phyloP scores from a whole-genome alignment of 805 yeast species.

The Saccharomyces paradoxus region DNA sequence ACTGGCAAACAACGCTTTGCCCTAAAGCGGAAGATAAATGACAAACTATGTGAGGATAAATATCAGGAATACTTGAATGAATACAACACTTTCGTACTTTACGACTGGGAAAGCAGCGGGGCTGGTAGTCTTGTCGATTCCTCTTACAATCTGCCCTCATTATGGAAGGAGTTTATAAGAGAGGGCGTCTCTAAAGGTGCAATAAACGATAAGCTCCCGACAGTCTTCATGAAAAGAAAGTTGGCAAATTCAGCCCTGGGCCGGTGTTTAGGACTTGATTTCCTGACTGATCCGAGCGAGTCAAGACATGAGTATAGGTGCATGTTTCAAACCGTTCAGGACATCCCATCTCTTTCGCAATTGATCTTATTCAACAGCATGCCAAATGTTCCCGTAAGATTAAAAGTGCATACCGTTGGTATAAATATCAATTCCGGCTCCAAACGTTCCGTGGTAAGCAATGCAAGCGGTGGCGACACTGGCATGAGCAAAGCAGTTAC shows the following conservation, averaged over 20 bases:
- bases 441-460: background rate
- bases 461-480: background rate
- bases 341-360: background rate
- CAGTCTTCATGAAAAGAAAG: background rate
- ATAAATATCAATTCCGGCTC: slow-evolving; percentile 1
- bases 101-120: background rate
- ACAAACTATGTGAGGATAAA: background rate
- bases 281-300: background rate
- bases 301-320: slow-evolving; percentile 4
- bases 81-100: background rate
- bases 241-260: background rate
- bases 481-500: slow-evolving; percentile 3
- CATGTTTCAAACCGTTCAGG: slow-evolving; percentile 2
- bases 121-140: background rate
- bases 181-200: background rate
- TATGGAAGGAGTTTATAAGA: background rate
- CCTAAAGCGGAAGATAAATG: background rate
- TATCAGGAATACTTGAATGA: background rate
- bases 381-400: slow-evolving; percentile 1
- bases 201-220: background rate
- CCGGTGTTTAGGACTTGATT: background rate
- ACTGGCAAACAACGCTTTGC: background rate
- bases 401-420: slow-evolving; percentile 6
- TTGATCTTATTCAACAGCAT: slow-evolving; percentile 3
- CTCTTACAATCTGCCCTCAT: background rate